Base-by-base conservation (phyloP, 2,329 filamentous ascomycete species). In the Trichoderma gracile region DNA sequence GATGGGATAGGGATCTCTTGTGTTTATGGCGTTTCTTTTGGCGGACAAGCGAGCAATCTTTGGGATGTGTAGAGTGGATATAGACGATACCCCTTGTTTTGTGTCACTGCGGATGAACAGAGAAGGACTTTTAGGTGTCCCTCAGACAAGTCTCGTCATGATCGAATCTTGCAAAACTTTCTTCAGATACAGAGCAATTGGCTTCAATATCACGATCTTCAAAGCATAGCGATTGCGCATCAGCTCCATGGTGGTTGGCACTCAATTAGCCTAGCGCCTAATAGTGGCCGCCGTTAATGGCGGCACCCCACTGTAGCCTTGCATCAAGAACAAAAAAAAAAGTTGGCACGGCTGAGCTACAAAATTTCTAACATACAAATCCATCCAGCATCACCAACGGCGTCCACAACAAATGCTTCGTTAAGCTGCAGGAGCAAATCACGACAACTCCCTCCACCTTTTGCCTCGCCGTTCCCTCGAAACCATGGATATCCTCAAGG, bases 401-500 rank as follows among this genome's bases (percentile, higher is more conserved):
- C 53, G 45, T 30, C 14, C 30, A 33, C 3, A 33, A 15, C 15
- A 17, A 14, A 38, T 38, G 33, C 33, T 38, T 50, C n/a, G 46
- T 43, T 21, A 46, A 19, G 45, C 6, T 42, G 4, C 5, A 33
- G 55, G 55, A 40, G 47, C 55, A 42, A 27, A 47, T 49, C 27
- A 38, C 55, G 17, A 46, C 45, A 46, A 27, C 42, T 42, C 17
- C 19, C 30, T n/a, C 42, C 2, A 19, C 3, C n/a, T n/a, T 3
- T 33, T 54, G 21, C 27, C 46, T 33, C 55, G 40, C 10, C 53
- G 30, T 46, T 5, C 9, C 2, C 38, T 65, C 21, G 19, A 91
- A 1, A 3, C 33, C 33, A 38, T 91, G 89, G 89, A 93, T 77
- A 87, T 92, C 62, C 80, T 92, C 72, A 91, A 88, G 71, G 79